Evolutionary conservation across 768 basidiomycete genomes (phyloP), one percentile per base, ranked within the genome.

Genomic region (Termitomyces sp.): DNA sequence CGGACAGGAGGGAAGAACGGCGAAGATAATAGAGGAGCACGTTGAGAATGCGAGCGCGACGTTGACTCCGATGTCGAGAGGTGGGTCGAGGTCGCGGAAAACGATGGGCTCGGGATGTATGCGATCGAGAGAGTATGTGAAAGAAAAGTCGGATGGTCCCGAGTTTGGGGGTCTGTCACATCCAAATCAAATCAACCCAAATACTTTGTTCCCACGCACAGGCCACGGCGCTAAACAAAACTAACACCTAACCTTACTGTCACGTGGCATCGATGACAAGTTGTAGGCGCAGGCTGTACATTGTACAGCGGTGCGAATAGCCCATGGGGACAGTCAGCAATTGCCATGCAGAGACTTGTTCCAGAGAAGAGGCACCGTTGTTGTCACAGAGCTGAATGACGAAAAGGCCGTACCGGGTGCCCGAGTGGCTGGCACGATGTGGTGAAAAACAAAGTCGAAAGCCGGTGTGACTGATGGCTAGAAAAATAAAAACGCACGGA

Each of bases 41-140:
- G 55, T 56, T 30, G 46, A 57, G 51, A 61, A 40, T 45, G 52
- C 30, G 55, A 55, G 59, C 46, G 56, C 55, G 59, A 59, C 57
- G 62, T 49, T 52, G 63, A 50, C 50, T 54, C 52, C 62, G 67
- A 65, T 46, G 21, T 55, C 54, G 11, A 59, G 49, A 62, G 48
- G 45, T 64, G 63, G 49, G 63, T 61, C 52, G 64, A 59, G 58
- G 68, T 54, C 61, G 64, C 56, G 56, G 61, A 56, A 55, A 61
- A 68, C 67, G 69, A 70, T 64, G 71, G 66, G 70, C 63, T 65
- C 62, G 64, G 67, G 72, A 64, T 63, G 70, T 68, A 70, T 68
- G 68, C 71, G 74, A 75, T 73, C 74, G 73, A 75, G 74, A 74
- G 74, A 71, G 74, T 76, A 74, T 76, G 75, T 75, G 75, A 75